Evolutionary conservation across 805 yeast genomes (phyloP).

Genomic region (Metschnikowia shivogae): DNA sequence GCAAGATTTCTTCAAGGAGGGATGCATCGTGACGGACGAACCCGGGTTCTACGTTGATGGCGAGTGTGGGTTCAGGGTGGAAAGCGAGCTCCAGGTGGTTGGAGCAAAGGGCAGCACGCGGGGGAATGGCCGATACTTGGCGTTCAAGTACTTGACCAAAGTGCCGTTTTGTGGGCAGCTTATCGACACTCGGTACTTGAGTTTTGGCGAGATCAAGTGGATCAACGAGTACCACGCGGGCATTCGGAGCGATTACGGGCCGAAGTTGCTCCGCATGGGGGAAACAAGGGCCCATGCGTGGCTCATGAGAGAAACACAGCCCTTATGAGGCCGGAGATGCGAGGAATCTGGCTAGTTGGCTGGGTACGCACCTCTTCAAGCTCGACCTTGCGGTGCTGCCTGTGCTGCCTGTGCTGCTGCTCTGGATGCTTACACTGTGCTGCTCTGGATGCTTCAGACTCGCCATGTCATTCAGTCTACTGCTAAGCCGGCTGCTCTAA

Average conservation of each 20-base stretch:
- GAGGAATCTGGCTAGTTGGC: too few relatives aligned
- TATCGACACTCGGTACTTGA: conserved; percentile 30
- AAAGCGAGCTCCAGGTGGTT: conserved; percentile 69
- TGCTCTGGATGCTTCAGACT: too few relatives aligned
- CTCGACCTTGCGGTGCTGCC: too few relatives aligned
- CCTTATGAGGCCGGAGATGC: too few relatives aligned
- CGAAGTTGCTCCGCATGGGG: conserved; percentile 44
- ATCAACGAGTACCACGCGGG: conserved; percentile 36
- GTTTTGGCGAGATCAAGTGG: conserved; percentile 33
- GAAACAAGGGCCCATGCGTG: conserved; percentile 63
- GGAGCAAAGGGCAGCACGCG: conserved; percentile 38
- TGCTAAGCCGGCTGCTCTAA: conserved; percentile 22
- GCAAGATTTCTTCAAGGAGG: conserved; percentile 41
- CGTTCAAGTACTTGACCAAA: conserved; percentile 39
- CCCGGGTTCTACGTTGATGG: conserved; percentile 93
- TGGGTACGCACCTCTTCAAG: too few relatives aligned
- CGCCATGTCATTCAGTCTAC: too few relatives aligned
- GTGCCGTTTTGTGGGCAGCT: conserved; percentile 38
- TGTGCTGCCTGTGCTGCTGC: too few relatives aligned
- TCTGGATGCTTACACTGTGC: too few relatives aligned
- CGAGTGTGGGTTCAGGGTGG: conserved; percentile 86
- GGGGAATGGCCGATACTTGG: conserved; percentile 27
- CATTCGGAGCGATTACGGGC: conserved; percentile 29
- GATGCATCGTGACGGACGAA: conserved; percentile 83
- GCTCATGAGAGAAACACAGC: conserved; percentile 63